Percentiles rank a stretch among this genome's conserved stretches.
Conservation (phyloP, 495 filamentous ascomycete species). For the Penicillium dipodomyicola region DNA sequence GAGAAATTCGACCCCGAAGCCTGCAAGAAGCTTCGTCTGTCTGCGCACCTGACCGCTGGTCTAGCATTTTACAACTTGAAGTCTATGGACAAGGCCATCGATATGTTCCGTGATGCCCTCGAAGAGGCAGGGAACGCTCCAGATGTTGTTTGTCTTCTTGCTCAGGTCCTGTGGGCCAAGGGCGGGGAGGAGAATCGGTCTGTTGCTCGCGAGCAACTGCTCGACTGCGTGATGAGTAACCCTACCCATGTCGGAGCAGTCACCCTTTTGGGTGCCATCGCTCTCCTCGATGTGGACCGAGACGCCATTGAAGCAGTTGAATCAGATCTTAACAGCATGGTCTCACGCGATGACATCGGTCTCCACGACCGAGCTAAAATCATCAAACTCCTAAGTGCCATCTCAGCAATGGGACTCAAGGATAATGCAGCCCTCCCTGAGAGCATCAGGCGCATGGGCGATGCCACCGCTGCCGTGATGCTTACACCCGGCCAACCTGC, state of each 20-base stretch:
- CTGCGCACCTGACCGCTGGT: conserved; percentile 82
- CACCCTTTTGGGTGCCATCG: conserved; percentile 76
- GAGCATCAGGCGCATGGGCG: conserved; percentile 41
- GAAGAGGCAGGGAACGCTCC: conserved; percentile 74
- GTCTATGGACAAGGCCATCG: conserved; percentile 62
- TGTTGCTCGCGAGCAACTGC: conserved; percentile 76
- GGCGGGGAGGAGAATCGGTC: conserved; percentile 70
- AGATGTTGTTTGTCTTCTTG: conserved; percentile 82
- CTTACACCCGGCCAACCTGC: conserved; percentile 69
- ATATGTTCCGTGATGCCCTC: conserved; percentile 78
- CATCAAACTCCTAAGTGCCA: conserved; percentile 55
- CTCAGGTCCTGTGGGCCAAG: conserved; percentile 90
- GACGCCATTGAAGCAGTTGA: conserved; percentile 78
- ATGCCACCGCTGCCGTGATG: conserved; percentile 72
- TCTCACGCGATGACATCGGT: conserved; percentile 57
- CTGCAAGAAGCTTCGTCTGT: conserved; percentile 66
- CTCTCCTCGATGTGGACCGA: conserved; percentile 71
- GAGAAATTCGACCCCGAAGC: conserved; percentile 55
- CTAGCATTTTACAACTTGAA: conserved; percentile 70
- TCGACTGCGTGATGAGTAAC: conserved; percentile 68
- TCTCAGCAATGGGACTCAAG: conserved; percentile 45
- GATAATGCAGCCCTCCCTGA: conserved; percentile 35
- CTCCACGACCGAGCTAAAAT: conserved; percentile 50
- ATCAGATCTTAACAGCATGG: conserved; percentile 69
- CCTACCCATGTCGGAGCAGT: conserved; percentile 75